Evolutionary conservation across 108 stramenopile genomes (phyloP).

Genomic region (Skeletonema grethae): DNA sequence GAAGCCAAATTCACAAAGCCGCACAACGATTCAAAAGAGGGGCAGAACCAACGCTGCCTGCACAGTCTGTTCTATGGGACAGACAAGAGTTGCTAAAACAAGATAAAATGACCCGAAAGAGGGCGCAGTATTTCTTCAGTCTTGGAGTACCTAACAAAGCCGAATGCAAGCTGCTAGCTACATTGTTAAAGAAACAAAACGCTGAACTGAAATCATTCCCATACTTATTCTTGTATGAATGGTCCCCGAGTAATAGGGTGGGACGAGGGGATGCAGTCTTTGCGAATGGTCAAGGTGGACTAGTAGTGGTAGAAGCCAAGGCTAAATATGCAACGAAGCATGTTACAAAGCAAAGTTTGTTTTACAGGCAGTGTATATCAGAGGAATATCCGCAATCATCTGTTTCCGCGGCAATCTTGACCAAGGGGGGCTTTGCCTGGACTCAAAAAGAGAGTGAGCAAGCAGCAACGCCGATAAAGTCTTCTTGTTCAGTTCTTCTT

Average conservation of each 20-base stretch:
- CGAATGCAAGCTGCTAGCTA: not conserved
- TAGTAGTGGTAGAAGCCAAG: not conserved
- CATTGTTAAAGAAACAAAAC: not conserved
- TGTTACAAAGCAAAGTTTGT: not conserved
- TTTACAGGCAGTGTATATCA: not conserved
- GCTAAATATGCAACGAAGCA: not conserved
- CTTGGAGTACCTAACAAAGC: not conserved
- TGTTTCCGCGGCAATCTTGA: not conserved
- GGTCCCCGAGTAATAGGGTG: not conserved
- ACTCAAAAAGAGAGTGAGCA: not conserved
- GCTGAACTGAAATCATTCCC: not conserved
- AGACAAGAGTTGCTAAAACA: not conserved
- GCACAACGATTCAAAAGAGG: too few species aligned
- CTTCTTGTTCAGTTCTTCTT: too few species aligned
- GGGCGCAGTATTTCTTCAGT: not conserved
- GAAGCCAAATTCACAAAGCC: too few species aligned
- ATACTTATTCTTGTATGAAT: not conserved
- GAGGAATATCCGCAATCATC: not conserved
- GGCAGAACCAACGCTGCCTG: too few species aligned
- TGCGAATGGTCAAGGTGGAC: not conserved
- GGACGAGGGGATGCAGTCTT: not conserved
- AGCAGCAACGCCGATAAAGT: not conserved
- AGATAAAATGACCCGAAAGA: not conserved
- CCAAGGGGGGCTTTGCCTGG: not conserved
- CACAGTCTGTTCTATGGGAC: not conserved